phyloP scores from a whole-genome alignment of 495 filamentous ascomycete genomes.

The Friedmanniomyces simplex region DNA sequence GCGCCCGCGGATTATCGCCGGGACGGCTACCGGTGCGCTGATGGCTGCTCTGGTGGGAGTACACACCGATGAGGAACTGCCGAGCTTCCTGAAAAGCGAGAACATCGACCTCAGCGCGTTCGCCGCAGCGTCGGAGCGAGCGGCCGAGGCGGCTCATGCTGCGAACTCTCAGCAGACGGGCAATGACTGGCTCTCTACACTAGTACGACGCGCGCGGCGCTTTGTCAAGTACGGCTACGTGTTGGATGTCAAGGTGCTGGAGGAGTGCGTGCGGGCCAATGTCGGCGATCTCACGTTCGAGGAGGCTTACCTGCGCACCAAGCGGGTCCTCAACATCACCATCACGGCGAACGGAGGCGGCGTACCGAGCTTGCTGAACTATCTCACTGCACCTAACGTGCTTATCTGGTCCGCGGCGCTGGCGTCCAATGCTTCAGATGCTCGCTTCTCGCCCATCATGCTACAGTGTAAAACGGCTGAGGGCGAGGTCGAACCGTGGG shows the following conservation, averaged over 20 bases:
- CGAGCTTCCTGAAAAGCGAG: conserved; percentile 62
- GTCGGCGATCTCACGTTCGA: conserved; percentile 88
- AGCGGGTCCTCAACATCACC: conserved; percentile 85
- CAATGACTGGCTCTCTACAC: conserved; percentile 28
- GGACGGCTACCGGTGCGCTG: conserved; percentile 80
- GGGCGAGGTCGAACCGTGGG: conserved; percentile 73
- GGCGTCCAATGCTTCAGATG: conserved; percentile 70
- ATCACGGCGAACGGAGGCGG: conserved; percentile 67
- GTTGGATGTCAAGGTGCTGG: conserved; percentile 69
- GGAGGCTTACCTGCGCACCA: conserved; percentile 80
- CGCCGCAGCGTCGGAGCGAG: conserved; percentile 26
- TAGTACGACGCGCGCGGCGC: conserved; percentile 50
- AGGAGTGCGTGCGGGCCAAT: conserved; percentile 76
- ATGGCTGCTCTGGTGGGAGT: conserved; percentile 85
- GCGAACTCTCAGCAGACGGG: not conserved
- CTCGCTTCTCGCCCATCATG: conserved; percentile 55
- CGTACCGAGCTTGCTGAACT: conserved; percentile 78
- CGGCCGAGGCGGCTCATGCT: conserved; percentile 13
- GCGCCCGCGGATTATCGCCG: conserved; percentile 81
- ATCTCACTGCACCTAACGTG: conserved; percentile 89
- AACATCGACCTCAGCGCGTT: conserved; percentile 80
- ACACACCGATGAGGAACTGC: conserved; percentile 78
- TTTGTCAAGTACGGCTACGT: conserved; percentile 70
- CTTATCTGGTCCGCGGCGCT: conserved; percentile 90
- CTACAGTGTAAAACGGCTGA: conserved; percentile 75